These are phyloP conservation scores for Stephanodiscus minutulus DNA, from an alignment of 108 stramenopile genomes.

Conservation along the genomic window DNA sequence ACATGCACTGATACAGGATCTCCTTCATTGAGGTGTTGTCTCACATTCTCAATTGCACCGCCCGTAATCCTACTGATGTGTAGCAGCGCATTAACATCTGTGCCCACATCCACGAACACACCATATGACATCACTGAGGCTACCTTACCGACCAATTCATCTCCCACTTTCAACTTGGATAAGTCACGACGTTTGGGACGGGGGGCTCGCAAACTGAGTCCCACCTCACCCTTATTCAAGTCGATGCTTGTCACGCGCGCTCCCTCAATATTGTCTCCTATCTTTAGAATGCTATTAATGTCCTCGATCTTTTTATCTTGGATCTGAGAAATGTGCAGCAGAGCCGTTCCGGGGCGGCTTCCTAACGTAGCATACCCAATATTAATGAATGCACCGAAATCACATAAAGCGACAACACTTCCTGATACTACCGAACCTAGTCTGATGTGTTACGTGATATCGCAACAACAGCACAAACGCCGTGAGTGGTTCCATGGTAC, in stretches of 20 bases:
- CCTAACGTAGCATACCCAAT: constrained; percentile 45
- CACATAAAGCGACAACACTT: constrained; percentile 35
- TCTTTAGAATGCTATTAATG: constrained; percentile 22
- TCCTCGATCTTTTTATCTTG: constrained; percentile 25
- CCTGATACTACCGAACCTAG: constrained; percentile 40
- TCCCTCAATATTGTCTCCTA: constrained; percentile 30
- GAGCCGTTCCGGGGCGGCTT: constrained; percentile 37
- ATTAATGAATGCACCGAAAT: constrained; percentile 48
- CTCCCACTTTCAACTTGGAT: constrained; percentile 27
- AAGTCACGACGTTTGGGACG: constrained; percentile 38
- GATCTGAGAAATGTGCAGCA: constrained; percentile 54
- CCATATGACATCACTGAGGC: constrained; percentile 37
- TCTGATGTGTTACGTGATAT: not conserved
- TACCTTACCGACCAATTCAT: constrained; percentile 37
- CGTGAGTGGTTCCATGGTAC: not conserved
- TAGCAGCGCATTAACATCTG: constrained; percentile 33
- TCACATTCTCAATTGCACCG: constrained; percentile 45
- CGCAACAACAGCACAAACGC: not conserved
- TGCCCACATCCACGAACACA: constrained; percentile 49
- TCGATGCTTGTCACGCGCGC: constrained; percentile 41
- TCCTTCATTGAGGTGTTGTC: constrained; percentile 51
- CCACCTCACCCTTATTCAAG: constrained; percentile 37
- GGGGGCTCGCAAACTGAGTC: constrained; percentile 29
- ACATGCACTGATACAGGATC: constrained; percentile 41
- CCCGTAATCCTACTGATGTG: constrained; percentile 50